Evolutionary conservation across 108 stramenopile species (phyloP).

Genomic region (Nitzschia inconspicua): DNA sequence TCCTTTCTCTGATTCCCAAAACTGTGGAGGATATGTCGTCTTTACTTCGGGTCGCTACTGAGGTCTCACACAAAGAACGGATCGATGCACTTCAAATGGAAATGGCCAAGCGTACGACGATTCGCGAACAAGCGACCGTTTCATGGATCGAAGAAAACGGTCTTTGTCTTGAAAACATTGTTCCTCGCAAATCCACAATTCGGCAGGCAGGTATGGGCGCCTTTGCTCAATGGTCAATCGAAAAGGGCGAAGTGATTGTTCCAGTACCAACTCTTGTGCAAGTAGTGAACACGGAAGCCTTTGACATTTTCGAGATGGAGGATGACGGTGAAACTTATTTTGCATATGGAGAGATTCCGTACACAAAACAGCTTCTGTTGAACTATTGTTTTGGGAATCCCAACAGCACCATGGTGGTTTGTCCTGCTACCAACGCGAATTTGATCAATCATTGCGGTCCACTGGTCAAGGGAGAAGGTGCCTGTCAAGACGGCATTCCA

Average conservation of each 20-base stretch:
- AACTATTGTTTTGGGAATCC: slow-evolving; percentile 78
- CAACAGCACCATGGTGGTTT: slow-evolving; percentile 47
- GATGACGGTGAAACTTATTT: slow-evolving; percentile 13
- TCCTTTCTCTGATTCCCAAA: too few species aligned
- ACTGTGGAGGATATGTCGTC: too few species aligned
- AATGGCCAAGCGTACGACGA: neutral
- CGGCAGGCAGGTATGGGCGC: slow-evolving; percentile 67
- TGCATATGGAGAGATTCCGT: slow-evolving; percentile 24
- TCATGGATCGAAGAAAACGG: slow-evolving; percentile 29
- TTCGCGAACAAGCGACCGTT: neutral
- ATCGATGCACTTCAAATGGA: neutral
- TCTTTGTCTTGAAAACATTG: slow-evolving; percentile 52
- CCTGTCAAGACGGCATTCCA: too few species aligned
- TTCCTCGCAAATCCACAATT: slow-evolving; percentile 35
- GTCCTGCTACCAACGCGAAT: slow-evolving; percentile 29
- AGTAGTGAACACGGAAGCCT: slow-evolving; percentile 32
- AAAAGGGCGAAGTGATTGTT: slow-evolving; percentile 45
- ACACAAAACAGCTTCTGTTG: slow-evolving; percentile 44
- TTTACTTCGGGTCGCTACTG: too few species aligned
- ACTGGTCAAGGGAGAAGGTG: too few species aligned
- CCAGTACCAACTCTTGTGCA: slow-evolving; percentile 57
- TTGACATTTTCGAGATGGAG: slow-evolving; percentile 36
- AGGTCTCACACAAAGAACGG: too few species aligned
- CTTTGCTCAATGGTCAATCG: slow-evolving; percentile 46
- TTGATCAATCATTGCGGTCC: neutral